Base-by-base conservation (phyloP, 305 asterid genomes). In the Rubia occidens region DNA sequence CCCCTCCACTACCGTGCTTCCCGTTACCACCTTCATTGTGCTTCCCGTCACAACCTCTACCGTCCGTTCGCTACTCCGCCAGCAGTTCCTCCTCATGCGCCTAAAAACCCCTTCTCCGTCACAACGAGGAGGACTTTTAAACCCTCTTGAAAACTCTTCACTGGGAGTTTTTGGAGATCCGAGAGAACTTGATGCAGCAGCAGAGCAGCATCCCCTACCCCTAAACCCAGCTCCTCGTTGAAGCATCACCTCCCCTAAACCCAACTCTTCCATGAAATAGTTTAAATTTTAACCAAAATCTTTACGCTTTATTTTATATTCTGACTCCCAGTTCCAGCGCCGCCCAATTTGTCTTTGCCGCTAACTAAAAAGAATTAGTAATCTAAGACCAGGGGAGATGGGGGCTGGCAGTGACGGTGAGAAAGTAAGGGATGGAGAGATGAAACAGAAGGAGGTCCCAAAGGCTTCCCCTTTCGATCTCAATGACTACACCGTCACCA, bases 351-450 rank as follows among this genome's bases (percentile, higher is more conserved):
- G 40, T 2, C 54, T 8, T 47, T 8, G 9, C 15, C 64, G 4
- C 58, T 35, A 3, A 35, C 39, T 32, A 26, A 40, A 21, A 15
- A 60, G 39, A 58, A 37, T 43, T 13, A 47, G 18, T 15, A 9
- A 49, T 20, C 64, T 1, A 15, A 65, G 53, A n/a, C 43, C 20
- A 37, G 8, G 13, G 10, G 71, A 61, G 39, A 89, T 87, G 96
- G 84, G 81, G 53, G 51, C 65, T n/a, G 75, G 82, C 60, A 26
- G 73, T 11, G 75, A 77, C 60, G 83, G 61, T 44, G 86, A 78
- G 26, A 75, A 65, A 66, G 74, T 76, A 43, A 82, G 68, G 71
- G 86, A 78, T 15, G 87, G 77, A 42, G 81, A 77, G 73, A 75
- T 77, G 72, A 74, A 77, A 53, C 78, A 82, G 26, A 61, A 68